Percentiles rank a stretch among this genome's conserved stretches.
phyloP scores from a whole-genome alignment of 352 stramenopile genomes.

The Hyaloperonospora arabidopsidis region DNA sequence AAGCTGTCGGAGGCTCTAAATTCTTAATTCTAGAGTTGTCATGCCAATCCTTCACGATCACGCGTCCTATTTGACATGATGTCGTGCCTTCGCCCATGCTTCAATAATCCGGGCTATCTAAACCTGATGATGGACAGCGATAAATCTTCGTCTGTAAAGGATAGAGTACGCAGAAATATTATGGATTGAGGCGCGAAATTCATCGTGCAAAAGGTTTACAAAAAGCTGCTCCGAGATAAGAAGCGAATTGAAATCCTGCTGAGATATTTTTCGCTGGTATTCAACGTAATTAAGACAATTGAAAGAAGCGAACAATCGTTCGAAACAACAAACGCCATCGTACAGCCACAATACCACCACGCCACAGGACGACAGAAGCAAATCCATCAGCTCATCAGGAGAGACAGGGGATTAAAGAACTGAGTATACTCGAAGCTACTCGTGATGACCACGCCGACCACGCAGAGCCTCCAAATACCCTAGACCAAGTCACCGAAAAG shows the following conservation, averaged over 20 bases:
- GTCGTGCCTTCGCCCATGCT: background rate
- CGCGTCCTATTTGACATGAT: background rate
- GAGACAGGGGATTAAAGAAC: background rate
- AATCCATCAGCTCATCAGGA: background rate
- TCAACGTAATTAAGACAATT: background rate
- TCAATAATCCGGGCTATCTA: background rate
- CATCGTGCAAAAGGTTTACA: background rate
- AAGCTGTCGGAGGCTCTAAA: background rate
- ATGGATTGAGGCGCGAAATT: background rate
- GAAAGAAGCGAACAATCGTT: background rate
- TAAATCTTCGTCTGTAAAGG: background rate
- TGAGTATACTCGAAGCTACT: background rate
- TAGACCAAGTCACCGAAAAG: background rate
- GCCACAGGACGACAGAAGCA: background rate
- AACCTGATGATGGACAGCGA: background rate
- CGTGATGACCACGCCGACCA: background rate
- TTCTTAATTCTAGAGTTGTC: background rate
- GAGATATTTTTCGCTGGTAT: background rate
- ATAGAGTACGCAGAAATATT: background rate
- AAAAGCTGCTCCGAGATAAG: background rate
- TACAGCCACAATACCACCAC: background rate
- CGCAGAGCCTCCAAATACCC: background rate
- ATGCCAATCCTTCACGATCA: background rate
- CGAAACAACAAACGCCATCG: background rate
- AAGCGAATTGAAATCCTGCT: background rate